A percentile compares a stretch with the other conserved stretches of the same genome.
Conservation (phyloP, 768 basidiomycete species). For the Gloeostereum incarnatum region DNA sequence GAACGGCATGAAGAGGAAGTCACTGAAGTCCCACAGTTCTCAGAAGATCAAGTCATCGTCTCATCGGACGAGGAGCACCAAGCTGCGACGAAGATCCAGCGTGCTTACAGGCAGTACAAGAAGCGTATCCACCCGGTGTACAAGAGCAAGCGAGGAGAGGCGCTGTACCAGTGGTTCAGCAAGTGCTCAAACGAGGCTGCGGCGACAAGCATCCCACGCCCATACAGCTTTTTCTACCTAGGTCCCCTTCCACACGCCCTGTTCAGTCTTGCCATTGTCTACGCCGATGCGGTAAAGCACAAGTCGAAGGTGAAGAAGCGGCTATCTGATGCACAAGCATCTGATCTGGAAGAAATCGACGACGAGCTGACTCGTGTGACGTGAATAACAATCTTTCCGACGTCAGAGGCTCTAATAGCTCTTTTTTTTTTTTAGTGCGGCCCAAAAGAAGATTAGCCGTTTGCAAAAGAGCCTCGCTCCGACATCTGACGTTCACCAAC, state of each 20-base stretch:
- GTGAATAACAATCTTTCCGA: too few relatives aligned
- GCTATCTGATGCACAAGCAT: conserved; percentile 18
- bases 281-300: conserved; percentile 12
- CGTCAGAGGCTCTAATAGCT: not conserved
- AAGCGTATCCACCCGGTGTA: too few relatives aligned
- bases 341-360: conserved; percentile 18
- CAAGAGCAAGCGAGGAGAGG: conserved; percentile 11
- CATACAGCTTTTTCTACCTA: conserved; percentile 26
- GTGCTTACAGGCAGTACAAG: not conserved
- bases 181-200: conserved; percentile 14
- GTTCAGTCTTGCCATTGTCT: conserved; percentile 25
- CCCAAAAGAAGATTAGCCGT: not conserved
- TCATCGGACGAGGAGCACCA: conserved; percentile 17
- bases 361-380: conserved; percentile 18
- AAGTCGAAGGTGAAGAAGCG: conserved; percentile 24
- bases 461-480: not conserved
- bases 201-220: too few relatives aligned
- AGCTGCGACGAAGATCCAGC: conserved; percentile 15
- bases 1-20: too few relatives aligned
- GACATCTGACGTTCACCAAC: not conserved
- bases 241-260: conserved; percentile 31
- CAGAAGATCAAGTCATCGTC: conserved; percentile 7
- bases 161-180: too few relatives aligned
- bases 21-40: too few relatives aligned
- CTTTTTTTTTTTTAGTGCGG: not conserved